Base-by-base conservation (phyloP, 352 stramenopile genomes). In the Stramenopiles sp. region DNA sequence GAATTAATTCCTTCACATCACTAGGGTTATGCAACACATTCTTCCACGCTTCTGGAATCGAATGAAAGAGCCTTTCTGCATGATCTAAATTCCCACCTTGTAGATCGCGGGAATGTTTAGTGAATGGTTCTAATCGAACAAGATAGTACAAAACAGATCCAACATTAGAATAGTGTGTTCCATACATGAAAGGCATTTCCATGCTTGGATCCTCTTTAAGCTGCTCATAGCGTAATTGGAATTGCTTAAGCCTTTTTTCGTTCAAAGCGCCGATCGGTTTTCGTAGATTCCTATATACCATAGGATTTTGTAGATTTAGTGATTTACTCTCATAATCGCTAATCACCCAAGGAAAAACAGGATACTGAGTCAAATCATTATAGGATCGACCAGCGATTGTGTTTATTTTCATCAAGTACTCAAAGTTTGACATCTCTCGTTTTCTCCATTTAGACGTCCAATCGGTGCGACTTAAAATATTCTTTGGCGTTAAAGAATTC, bases 131-230 rank as follows among this genome's bases (percentile, higher is more conserved):
- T n/a, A 99, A 84, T 7, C 97, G 92, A 85, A 99, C 93, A 30
- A 99, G 87, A 85, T 99, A 99, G 86, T 98, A 98, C 0, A 99
- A 89, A 1, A 99, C 96, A 83, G 97, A 96, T 0, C 95, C 97
- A 29, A 93, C 90, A 82, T 94, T 92, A 7, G 90, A 94, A 83
- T 94, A 94, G 82, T 94, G 90, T 7, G 90, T 92, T 7, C 90
- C 90, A 82, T 94, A 94, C 89, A 89, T 94, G 85, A 8, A 0
- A 4, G 8, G 67, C 32, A 22, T 82, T 55, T 14, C 14, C 39
- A 55, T 55, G 14, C 39, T 14, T 14, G 39, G 39, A 55, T 55
- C 39, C 14, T 55, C 39, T 55, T 55, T 55, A 8, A 85, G 75
- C 14, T 55, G 39, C 14, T 95, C 86, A 81, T 93, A 97, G 30